A percentile compares a stretch with the other conserved stretches of the same genome.
Conservation (phyloP, 176 grass and related monocot species). For the Pontederia paniculata region DNA sequence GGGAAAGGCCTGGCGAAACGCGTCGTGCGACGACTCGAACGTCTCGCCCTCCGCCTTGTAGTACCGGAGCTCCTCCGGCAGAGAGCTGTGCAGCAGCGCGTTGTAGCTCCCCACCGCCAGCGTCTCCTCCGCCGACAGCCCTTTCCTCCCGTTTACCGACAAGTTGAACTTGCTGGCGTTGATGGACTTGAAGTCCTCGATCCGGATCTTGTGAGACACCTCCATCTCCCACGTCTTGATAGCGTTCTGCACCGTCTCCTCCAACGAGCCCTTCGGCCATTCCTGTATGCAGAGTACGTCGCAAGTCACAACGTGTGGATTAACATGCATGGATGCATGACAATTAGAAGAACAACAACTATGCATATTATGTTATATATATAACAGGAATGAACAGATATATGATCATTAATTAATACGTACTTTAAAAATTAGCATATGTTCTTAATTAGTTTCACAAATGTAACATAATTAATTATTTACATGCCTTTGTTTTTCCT, state of each 20-base stretch:
- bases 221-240: conserved; percentile 99
- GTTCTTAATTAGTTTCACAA: too few relatives aligned
- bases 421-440: too few relatives aligned
- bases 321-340: too few relatives aligned
- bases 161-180: conserved; percentile 35
- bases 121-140: conserved; percentile 38
- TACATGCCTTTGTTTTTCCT: conserved; percentile 46
- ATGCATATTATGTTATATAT: too few relatives aligned
- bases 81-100: too few relatives aligned
- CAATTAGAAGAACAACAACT: too few relatives aligned
- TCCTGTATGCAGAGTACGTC: conserved; percentile 26
- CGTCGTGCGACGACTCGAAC: too few relatives aligned
- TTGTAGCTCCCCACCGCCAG: conserved; percentile 84
- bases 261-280: conserved; percentile 68
- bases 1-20: too few relatives aligned
- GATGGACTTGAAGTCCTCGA: conserved; percentile 84
- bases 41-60: too few relatives aligned
- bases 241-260: conserved; percentile 81
- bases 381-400: too few relatives aligned
- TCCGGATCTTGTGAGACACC: conserved; percentile 65
- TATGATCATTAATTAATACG: too few relatives aligned
- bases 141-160: conserved; percentile 46
- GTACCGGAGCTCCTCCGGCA: too few relatives aligned
- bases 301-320: background rate
- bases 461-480: background rate